Conservation (phyloP, 768 basidiomycete species). For the Pulveroboletus sp. region DNA sequence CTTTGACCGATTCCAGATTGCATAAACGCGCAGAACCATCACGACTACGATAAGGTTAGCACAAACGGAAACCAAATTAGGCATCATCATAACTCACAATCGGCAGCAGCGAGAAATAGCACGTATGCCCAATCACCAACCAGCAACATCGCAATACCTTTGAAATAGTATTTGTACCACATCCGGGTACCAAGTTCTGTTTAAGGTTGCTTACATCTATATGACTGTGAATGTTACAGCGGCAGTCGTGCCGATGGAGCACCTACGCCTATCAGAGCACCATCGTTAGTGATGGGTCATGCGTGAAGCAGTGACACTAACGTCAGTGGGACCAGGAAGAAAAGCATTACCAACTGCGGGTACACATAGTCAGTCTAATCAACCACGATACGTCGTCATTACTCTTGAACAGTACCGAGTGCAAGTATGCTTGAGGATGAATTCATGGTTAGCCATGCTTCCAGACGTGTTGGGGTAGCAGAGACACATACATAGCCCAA, state of each 20-base stretch:
- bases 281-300: background rate
- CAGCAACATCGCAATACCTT: background rate
- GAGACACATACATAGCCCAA: background rate
- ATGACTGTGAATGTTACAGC: background rate
- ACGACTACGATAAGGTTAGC: background rate
- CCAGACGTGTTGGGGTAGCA: background rate
- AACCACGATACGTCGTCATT: background rate
- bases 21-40: background rate
- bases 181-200: too few relatives aligned
- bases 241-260: background rate
- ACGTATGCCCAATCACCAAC: background rate
- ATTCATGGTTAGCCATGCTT: background rate
- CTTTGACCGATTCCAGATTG: background rate
- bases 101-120: slow-evolving; percentile 1
- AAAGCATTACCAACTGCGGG: slow-evolving; percentile 4
- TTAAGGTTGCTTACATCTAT: background rate
- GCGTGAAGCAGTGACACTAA: background rate
- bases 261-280: slow-evolving; percentile 2
- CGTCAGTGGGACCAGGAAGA: slow-evolving; percentile 5
- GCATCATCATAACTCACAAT: background rate
- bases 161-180: background rate
- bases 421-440: background rate
- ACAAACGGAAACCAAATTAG: too few relatives aligned
- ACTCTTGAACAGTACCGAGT: background rate
- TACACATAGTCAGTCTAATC: background rate